Percentiles rank a stretch among this genome's conserved stretches.
Conservation (phyloP, 2,329 filamentous ascomycete genomes). For the Bipolaris oryzae region DNA sequence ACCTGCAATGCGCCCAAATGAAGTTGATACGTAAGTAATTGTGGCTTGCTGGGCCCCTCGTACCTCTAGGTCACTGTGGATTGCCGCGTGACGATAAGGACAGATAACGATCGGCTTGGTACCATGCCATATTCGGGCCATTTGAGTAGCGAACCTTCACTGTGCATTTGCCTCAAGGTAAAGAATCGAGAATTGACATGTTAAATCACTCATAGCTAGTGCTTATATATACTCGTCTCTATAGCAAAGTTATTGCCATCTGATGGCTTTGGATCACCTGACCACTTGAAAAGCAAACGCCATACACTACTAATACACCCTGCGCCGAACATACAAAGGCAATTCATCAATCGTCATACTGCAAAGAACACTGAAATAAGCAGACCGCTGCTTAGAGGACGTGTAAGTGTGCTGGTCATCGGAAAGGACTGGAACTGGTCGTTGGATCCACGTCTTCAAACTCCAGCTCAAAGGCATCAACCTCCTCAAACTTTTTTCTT, state of each 20-base stretch:
- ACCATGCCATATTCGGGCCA: background rate
- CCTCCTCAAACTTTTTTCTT: constrained; percentile 56
- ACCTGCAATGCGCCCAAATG: constrained; percentile 10
- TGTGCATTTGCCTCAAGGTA: background rate
- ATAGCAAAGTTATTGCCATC: background rate
- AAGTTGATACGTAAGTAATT: constrained; percentile 15
- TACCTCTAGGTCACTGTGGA: background rate
- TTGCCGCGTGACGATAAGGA: constrained; percentile 25
- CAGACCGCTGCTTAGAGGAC: background rate
- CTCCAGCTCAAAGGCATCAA: constrained; percentile 58
- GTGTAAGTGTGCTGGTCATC: constrained; percentile 19
- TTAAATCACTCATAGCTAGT: background rate
- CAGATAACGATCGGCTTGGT: constrained; percentile 27
- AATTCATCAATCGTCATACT: constrained; percentile 14
- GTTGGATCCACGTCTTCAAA: constrained; percentile 55
- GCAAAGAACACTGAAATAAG: background rate
- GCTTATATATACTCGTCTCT: background rate
- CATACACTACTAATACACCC: background rate
- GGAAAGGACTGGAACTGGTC: constrained; percentile 51
- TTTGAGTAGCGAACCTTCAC: background rate
- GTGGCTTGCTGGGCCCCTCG: constrained; percentile 1
- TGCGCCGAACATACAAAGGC: constrained; percentile 2
- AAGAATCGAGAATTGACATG: background rate
- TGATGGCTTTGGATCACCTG: background rate
- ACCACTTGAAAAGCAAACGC: constrained; percentile 6